phyloP scores from a whole-genome alignment of 2,329 filamentous ascomycete species.

The Botrytis aclada region DNA sequence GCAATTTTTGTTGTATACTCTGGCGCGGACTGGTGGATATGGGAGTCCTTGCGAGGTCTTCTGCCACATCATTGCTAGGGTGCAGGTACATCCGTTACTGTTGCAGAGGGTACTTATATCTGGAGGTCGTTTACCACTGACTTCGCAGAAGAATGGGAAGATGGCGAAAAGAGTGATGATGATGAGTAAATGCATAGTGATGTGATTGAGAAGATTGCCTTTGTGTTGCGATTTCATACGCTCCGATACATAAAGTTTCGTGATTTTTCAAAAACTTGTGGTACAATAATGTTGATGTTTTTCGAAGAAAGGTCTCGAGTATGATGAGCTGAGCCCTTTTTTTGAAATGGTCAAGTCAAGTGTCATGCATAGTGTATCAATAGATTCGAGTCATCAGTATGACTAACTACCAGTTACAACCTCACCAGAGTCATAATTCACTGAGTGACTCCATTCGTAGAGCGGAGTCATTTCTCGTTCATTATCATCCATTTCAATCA shows the following conservation, averaged over 20 bases:
- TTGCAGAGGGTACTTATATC: background rate
- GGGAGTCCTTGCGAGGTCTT: background rate
- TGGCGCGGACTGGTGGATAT: background rate
- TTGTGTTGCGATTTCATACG: background rate
- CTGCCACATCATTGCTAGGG: background rate
- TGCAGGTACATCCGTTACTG: background rate
- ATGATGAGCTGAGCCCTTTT: accelerated
- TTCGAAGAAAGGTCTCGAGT: background rate
- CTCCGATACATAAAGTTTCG: background rate
- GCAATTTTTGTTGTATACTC: background rate
- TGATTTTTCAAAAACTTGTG: background rate
- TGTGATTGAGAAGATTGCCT: background rate
- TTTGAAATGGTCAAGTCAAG: background rate
- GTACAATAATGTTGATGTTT: background rate
- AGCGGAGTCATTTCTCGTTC: background rate
- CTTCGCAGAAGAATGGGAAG: background rate
- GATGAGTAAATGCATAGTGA: background rate
- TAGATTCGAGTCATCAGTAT: background rate
- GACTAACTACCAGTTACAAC: background rate
- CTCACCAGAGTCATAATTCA: too few relatives aligned
- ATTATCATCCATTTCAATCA: too few relatives aligned
- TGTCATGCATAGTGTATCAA: background rate
- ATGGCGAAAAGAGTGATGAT: background rate
- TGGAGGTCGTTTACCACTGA: background rate
- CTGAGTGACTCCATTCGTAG: too few relatives aligned